Conservation (phyloP, 108 stramenopile genomes). For the Nitzschia sp. region DNA sequence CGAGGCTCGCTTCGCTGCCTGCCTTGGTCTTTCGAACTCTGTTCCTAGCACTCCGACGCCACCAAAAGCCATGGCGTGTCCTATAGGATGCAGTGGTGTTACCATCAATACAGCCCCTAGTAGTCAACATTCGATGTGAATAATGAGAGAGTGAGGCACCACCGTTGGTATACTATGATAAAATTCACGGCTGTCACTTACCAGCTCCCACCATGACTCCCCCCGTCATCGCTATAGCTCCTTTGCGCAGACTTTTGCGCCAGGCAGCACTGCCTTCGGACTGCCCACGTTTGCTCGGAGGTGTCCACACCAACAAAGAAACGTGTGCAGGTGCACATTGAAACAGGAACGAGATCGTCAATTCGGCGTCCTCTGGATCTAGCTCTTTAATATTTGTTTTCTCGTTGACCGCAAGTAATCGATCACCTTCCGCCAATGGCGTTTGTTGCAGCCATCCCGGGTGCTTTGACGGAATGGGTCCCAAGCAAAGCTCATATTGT, state of each 20-base stretch:
- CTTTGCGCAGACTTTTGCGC: conserved; percentile 2
- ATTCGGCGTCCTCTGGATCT: not conserved
- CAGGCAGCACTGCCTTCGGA: not conserved
- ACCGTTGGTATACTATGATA: too few species aligned
- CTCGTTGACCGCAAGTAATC: not conserved
- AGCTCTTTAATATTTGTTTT: not conserved
- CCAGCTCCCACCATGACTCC: conserved; percentile 37
- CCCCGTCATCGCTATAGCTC: conserved; percentile 28
- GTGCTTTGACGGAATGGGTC: not conserved
- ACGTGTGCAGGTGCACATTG: not conserved
- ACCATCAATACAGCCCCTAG: conserved; percentile 46
- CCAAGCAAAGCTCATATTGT: not conserved
- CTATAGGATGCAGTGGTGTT: conserved; percentile 54
- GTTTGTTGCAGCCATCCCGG: not conserved
- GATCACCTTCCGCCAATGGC: not conserved
- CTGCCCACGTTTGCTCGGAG: not conserved
- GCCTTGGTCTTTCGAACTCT: conserved; percentile 41
- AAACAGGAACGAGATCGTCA: not conserved
- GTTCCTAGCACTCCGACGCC: conserved; percentile 46
- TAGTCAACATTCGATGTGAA: too few species aligned
- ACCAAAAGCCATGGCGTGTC: conserved; percentile 57
- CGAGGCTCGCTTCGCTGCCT: conserved; percentile 3
- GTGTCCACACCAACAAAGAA: not conserved
- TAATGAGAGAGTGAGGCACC: too few species aligned
- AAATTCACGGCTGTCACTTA: too few species aligned